phyloP scores from a whole-genome alignment of 1,284 basidiomycete species.

The Sporisorium iseilematis-ciliati region DNA sequence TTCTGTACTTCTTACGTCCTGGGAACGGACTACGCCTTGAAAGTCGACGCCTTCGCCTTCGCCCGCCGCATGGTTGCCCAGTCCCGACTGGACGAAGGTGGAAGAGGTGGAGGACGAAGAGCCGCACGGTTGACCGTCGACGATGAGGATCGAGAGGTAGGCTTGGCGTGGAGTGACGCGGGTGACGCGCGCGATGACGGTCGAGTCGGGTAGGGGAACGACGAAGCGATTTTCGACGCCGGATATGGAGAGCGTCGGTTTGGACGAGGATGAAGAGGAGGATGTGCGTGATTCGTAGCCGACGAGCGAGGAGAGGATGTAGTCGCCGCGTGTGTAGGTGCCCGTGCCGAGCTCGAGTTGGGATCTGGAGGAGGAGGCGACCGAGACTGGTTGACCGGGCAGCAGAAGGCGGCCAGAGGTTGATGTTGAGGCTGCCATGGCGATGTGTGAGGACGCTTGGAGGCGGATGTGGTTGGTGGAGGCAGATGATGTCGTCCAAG shows the following conservation, averaged over 20 bases:
- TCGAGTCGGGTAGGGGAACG: slow-evolving; percentile 57
- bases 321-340: slow-evolving; percentile 52
- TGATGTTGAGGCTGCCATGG: slow-evolving; percentile 24
- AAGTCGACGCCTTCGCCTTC: slow-evolving; percentile 75
- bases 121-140: slow-evolving; percentile 82
- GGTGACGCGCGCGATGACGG: slow-evolving; percentile 80
- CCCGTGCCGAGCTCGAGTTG: slow-evolving; percentile 50
- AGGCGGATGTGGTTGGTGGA: not conserved
- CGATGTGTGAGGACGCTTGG: not conserved
- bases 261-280: not conserved
- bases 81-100: slow-evolving; percentile 43
- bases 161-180: slow-evolving; percentile 90
- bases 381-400: slow-evolving; percentile 54
- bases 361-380: slow-evolving; percentile 12
- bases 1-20: slow-evolving; percentile 84
- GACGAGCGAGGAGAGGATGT: slow-evolving; percentile 59
- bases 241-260: slow-evolving; percentile 19
- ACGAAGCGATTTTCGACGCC: slow-evolving; percentile 54
- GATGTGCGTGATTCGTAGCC: slow-evolving; percentile 41
- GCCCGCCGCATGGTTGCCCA: slow-evolving; percentile 65
- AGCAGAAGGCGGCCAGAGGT: slow-evolving; percentile 31
- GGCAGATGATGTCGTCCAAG: slow-evolving; percentile 1
- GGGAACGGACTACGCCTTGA: slow-evolving; percentile 87
- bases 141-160: slow-evolving; percentile 85
- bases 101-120: slow-evolving; percentile 33